phyloP scores from a whole-genome alignment of 2,329 filamentous ascomycete genomes.

The Microdochium nivale region DNA sequence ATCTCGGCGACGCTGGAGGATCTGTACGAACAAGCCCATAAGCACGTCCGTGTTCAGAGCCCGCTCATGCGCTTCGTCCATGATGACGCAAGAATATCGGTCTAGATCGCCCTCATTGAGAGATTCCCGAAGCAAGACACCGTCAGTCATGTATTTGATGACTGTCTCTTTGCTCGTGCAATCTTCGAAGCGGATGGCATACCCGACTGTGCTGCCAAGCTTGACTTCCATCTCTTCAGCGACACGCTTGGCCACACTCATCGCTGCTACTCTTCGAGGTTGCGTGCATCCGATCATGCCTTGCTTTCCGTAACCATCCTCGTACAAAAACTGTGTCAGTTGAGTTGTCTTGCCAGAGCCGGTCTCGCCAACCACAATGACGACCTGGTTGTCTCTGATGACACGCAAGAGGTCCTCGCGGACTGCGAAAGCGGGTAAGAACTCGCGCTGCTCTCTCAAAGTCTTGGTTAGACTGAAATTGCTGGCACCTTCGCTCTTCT shows the following conservation, averaged over 20 bases:
- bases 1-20: slow-evolving; percentile 79
- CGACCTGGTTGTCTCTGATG: slow-evolving; percentile 92
- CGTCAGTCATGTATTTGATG: slow-evolving; percentile 99
- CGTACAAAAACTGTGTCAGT: slow-evolving; percentile 88
- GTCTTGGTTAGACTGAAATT: slow-evolving; percentile 91
- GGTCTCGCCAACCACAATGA: slow-evolving; percentile 94
- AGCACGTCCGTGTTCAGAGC: slow-evolving; percentile 94
- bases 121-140: slow-evolving; percentile 86
- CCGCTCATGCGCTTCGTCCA: slow-evolving; percentile 98
- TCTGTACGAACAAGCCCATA: slow-evolving; percentile 97
- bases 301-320: slow-evolving; percentile 81
- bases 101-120: slow-evolving; percentile 88
- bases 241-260: slow-evolving; percentile 98
- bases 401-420: slow-evolving; percentile 86
- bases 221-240: slow-evolving; percentile 97
- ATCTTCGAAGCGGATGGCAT: slow-evolving; percentile 97
- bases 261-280: slow-evolving; percentile 89
- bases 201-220: slow-evolving; percentile 80
- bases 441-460: slow-evolving; percentile 84
- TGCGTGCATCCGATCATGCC: slow-evolving; percentile 97
- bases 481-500: slow-evolving; percentile 77
- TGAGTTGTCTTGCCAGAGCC: slow-evolving; percentile 98
- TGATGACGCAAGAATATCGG: slow-evolving; percentile 96
- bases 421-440: slow-evolving; percentile 89
- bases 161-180: slow-evolving; percentile 91